phyloP scores from a whole-genome alignment of 768 basidiomycete genomes.

The Pleurotus ostreatus region DNA sequence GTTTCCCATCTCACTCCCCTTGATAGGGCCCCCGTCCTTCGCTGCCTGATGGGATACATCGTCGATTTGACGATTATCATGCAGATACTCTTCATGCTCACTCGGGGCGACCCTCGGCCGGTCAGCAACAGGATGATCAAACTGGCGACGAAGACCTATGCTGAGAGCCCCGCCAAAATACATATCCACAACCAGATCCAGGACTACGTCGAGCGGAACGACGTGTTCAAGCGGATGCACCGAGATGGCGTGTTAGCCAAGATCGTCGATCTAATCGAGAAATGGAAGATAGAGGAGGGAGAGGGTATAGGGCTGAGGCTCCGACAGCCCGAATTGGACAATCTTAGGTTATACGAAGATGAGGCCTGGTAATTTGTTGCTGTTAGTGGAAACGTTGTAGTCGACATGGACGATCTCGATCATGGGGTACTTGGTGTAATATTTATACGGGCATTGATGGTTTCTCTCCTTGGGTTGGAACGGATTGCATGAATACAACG shows the following conservation, averaged over 20 bases:
- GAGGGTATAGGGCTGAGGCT: neutral
- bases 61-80: conserved; percentile 21
- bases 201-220: neutral
- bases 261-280: conserved; percentile 4
- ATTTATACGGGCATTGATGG: no score
- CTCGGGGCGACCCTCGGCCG: neutral
- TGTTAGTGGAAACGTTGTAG: no score
- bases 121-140: conserved; percentile 4
- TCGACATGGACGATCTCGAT: no score
- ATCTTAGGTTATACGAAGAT: neutral
- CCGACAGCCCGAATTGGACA: neutral
- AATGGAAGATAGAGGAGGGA: conserved; percentile 1
- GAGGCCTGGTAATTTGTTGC: neutral
- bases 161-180: neutral
- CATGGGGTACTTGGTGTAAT: no score
- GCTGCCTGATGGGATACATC: conserved; percentile 20
- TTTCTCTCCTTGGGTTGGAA: no score
- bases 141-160: neutral
- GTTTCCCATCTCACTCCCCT: neutral
- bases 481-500: no score
- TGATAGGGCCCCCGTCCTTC: conserved; percentile 4
- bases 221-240: neutral
- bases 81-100: conserved; percentile 14
- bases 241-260: neutral
- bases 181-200: conserved; percentile 3